Evolutionary conservation across 2,329 filamentous ascomycete species (phyloP).

Genomic region (Samsoniella hepiali): DNA sequence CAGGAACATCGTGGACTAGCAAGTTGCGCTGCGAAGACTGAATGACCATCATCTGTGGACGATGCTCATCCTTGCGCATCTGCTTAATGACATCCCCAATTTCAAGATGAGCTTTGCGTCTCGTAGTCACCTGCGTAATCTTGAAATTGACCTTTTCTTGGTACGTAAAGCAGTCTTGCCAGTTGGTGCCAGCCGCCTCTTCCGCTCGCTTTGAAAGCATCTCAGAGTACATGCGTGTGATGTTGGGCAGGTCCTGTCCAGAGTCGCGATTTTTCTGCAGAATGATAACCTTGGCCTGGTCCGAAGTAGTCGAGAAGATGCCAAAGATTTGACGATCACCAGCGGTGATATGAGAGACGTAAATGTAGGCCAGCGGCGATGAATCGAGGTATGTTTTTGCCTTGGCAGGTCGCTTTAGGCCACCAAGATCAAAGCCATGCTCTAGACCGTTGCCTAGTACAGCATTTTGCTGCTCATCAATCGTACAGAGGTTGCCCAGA

Average conservation of each 20-base stretch:
- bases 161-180: conserved; percentile 81
- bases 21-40: conserved; percentile 83
- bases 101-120: conserved; percentile 84
- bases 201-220: conserved; percentile 63
- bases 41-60: conserved; percentile 79
- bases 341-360: conserved; percentile 86
- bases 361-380: conserved; percentile 76
- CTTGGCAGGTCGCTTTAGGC: conserved; percentile 67
- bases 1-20: conserved; percentile 79
- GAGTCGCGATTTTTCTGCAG: conserved; percentile 77
- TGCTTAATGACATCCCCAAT: conserved; percentile 86
- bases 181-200: conserved; percentile 65
- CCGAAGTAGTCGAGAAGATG: conserved; percentile 78
- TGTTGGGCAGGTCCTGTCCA: conserved; percentile 79
- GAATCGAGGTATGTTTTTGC: conserved; percentile 68
- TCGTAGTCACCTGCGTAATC: conserved; percentile 81
- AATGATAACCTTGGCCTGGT: conserved; percentile 83
- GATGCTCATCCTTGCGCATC: conserved; percentile 78
- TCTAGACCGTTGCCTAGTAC: conserved; percentile 91
- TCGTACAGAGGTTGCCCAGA: conserved; percentile 86
- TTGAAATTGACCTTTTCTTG: conserved; percentile 84
- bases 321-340: conserved; percentile 93
- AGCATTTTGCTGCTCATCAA: conserved; percentile 85
- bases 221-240: conserved; percentile 83
- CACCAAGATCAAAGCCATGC: conserved; percentile 82